Conservation (phyloP, 2,329 filamentous ascomycete genomes). For the Pseudogymnoascus sp. region DNA sequence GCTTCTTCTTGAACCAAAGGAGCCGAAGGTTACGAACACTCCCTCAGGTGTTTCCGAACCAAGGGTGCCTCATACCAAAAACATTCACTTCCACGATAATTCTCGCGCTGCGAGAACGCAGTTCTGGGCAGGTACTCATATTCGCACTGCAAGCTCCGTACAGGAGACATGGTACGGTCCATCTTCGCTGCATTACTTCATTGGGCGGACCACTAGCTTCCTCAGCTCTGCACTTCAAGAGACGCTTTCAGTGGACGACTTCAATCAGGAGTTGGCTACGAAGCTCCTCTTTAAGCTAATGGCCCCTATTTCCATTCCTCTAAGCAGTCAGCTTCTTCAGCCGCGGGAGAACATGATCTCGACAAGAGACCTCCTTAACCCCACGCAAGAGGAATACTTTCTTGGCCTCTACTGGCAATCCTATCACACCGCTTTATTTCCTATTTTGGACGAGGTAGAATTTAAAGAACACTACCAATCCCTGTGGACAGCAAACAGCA, state of each 20-base stretch:
- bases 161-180: slow-evolving; percentile 38
- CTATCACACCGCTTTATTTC: slow-evolving; percentile 35
- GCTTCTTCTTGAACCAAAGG: slow-evolving; percentile 16
- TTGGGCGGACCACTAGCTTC: slow-evolving; percentile 34
- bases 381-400: slow-evolving; percentile 40
- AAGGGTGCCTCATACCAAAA: too few relatives aligned
- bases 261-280: not conserved
- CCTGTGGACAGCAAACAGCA: slow-evolving; percentile 29
- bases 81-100: too few relatives aligned
- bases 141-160: slow-evolving; percentile 29
- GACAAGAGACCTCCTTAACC: slow-evolving; percentile 12
- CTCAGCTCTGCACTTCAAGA: slow-evolving; percentile 29
- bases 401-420: slow-evolving; percentile 42
- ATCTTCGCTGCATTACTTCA: slow-evolving; percentile 40
- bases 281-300: too few relatives aligned
- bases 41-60: too few relatives aligned
- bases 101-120: too few relatives aligned
- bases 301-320: not conserved
- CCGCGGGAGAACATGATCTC: not conserved
- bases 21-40: too few relatives aligned
- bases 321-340: not conserved
- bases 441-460: slow-evolving; percentile 38
- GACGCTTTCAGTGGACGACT: slow-evolving; percentile 16
- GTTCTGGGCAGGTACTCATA: slow-evolving; percentile 14
- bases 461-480: slow-evolving; percentile 39